Conservation (phyloP, 495 filamentous ascomycete species). For the Lasiosphaeria miniovina region DNA sequence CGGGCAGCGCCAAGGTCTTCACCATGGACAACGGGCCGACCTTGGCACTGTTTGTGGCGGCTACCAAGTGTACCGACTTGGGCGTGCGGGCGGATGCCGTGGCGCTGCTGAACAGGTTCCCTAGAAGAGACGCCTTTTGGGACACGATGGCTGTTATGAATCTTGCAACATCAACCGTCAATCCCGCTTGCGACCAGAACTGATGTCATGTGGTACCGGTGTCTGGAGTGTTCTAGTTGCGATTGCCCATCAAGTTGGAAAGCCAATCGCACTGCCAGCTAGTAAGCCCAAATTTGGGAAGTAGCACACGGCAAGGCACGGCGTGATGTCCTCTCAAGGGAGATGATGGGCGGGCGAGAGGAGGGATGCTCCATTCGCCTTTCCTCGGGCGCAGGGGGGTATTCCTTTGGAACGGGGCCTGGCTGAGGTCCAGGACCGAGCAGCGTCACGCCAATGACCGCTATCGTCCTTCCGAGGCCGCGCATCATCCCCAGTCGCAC, state of each 20-base stretch:
- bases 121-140: slow-evolving; percentile 26
- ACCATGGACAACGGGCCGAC: slow-evolving; percentile 26
- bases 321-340: too few species aligned
- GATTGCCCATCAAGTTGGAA: too few species aligned
- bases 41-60: slow-evolving; percentile 18
- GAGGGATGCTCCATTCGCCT: slow-evolving; percentile 46
- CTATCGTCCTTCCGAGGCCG: slow-evolving; percentile 87
- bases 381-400: slow-evolving; percentile 49
- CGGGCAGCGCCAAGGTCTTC: slow-evolving; percentile 14
- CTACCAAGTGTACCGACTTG: slow-evolving; percentile 19
- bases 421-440: slow-evolving; percentile 53
- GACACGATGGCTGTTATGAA: neutral
- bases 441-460: slow-evolving; percentile 68
- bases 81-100: slow-evolving; percentile 15
- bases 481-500: slow-evolving; percentile 74
- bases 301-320: too few species aligned
- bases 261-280: too few species aligned
- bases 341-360: slow-evolving; percentile 43
- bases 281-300: too few species aligned
- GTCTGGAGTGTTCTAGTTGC: too few species aligned
- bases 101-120: slow-evolving; percentile 13
- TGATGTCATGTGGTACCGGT: too few species aligned
- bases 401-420: slow-evolving; percentile 58
- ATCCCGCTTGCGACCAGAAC: too few species aligned
- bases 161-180: too few species aligned